These are phyloP conservation scores for Phytopythium helicoides DNA, from an alignment of 352 stramenopile genomes.

Conservation along the genomic window DNA sequence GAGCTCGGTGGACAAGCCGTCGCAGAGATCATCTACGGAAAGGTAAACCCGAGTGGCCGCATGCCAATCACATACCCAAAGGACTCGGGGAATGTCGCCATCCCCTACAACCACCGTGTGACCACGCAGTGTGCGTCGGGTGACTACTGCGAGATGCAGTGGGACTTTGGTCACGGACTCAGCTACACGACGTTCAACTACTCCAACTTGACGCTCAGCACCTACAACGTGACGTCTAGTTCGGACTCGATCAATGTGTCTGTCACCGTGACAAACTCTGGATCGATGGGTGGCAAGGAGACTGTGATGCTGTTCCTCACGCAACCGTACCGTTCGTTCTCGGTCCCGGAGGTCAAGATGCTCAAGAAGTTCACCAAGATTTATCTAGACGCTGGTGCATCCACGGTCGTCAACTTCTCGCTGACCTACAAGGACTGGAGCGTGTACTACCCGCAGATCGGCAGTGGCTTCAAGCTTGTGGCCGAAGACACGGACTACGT, in stretches of 20 bases:
- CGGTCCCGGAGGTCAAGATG: conserved; percentile 77
- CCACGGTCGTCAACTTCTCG: conserved; percentile 35
- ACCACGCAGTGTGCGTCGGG: too few species aligned
- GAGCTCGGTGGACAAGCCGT: conserved; percentile 65
- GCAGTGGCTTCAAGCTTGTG: conserved; percentile 35
- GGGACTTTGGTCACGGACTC: too few species aligned
- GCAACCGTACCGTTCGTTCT: conserved; percentile 53
- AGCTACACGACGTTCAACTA: too few species aligned
- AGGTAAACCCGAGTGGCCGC: conserved; percentile 62
- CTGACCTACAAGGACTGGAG: conserved; percentile 52
- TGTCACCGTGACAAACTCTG: too few species aligned
- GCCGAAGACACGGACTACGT: conserved; percentile 67
- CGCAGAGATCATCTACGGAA: conserved; percentile 66
- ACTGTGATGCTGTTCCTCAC: conserved; percentile 76
- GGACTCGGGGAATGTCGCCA: conserved; percentile 39
- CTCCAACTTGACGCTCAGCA: conserved; percentile 41
- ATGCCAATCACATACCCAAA: conserved; percentile 78
- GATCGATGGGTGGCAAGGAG: conserved; percentile 65
- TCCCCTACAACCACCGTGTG: conserved; percentile 76
- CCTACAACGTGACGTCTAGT: conserved; percentile 13
- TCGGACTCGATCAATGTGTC: conserved; percentile 30
- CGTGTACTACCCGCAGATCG: conserved; percentile 54
- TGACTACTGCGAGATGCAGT: too few species aligned
- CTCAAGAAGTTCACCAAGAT: conserved; percentile 84
- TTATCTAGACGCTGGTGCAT: conserved; percentile 38